Conservation (phyloP, 2,329 filamentous ascomycete species). For the Plenodomus tracheiphilus region DNA sequence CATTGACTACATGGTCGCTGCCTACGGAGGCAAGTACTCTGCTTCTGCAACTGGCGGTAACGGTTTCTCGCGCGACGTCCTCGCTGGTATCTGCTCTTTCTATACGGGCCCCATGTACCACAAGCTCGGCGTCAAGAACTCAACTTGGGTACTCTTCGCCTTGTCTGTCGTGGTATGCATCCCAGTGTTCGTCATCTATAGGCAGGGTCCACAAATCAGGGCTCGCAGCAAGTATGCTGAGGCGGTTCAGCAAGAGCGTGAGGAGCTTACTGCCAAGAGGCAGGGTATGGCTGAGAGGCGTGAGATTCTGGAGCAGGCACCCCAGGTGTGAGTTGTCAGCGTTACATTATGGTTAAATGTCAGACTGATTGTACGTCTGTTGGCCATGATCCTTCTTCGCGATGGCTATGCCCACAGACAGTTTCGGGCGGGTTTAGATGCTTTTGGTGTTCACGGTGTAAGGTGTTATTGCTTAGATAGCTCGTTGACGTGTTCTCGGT, state of each 20-base stretch:
- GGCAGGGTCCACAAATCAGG: slow-evolving; percentile 57
- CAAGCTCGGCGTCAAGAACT: slow-evolving; percentile 27
- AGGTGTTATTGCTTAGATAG: too few relatives aligned
- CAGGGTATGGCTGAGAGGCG: slow-evolving; percentile 5
- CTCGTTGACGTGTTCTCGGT: too few relatives aligned
- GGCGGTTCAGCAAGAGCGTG: slow-evolving; percentile 25
- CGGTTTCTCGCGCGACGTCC: slow-evolving; percentile 72
- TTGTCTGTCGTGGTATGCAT: slow-evolving; percentile 54
- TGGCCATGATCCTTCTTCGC: background rate
- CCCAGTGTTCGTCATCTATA: slow-evolving; percentile 61
- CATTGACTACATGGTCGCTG: slow-evolving; percentile 77
- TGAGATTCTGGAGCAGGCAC: background rate
- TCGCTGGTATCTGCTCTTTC: slow-evolving; percentile 72
- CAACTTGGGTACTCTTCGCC: slow-evolving; percentile 51
- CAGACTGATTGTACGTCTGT: background rate
- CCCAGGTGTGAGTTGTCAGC: background rate
- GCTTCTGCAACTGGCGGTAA: slow-evolving; percentile 78
- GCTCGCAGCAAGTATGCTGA: slow-evolving; percentile 35
- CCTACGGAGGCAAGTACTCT: slow-evolving; percentile 69
- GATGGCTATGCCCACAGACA: too few relatives aligned
- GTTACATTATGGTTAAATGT: background rate
- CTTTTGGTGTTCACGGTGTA: too few relatives aligned
- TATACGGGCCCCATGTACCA: slow-evolving; percentile 45
- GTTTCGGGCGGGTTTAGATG: too few relatives aligned
- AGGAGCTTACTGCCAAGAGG: slow-evolving; percentile 11